Evolutionary conservation across 208 protist genomes (phyloP), one percentile per base, ranked within the genome.

Genomic region (Leishmania tarentolae): DNA sequence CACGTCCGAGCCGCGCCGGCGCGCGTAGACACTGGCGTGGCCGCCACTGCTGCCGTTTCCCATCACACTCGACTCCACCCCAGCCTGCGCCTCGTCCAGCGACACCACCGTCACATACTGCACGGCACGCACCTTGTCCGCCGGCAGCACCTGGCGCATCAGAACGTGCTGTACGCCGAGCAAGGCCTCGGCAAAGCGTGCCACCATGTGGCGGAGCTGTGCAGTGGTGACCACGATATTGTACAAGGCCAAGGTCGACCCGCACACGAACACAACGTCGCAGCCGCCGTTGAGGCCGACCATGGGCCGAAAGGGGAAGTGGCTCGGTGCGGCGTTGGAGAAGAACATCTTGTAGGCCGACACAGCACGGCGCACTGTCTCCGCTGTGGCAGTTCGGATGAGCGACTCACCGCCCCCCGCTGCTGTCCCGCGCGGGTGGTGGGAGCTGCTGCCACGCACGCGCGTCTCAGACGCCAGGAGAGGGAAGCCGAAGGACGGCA

Each of bases 401-500:
- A 82, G 79, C 76, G 76, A 70, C 61, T 83, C 66, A 15, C 81
- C 69, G 66, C 57, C 76, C 65, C 73, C 21, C 46, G 70, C 42
- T 47, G 80, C 40, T 21, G 77, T 35, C 56, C 28, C 70, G 21
- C n/a, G 59, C 44, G 19, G 61, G 31, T 73, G 76, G 61, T 61
- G 74, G 74, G 52, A 71, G 47, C 68, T 81, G 65, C 76, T 80
- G 75, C 77, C 83, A 42, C 78, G 86, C 75, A 76, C 88, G 69
- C 75, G 85, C 56, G 77, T 93, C 79, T 90, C 85, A 7, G 93
- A 92, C 1, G 93, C 90, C 35, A 97, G 83, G 50, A 97, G 79
- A 8, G 93, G 93, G 80, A 97, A 97, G 73, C 93, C 93, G 72
- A 94, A 97, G 42, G 88, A 84, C 9, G 93, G 93, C 46, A 94